Base-by-base conservation (phyloP, 345 rosid genomes). In the Turnera subulata region DNA sequence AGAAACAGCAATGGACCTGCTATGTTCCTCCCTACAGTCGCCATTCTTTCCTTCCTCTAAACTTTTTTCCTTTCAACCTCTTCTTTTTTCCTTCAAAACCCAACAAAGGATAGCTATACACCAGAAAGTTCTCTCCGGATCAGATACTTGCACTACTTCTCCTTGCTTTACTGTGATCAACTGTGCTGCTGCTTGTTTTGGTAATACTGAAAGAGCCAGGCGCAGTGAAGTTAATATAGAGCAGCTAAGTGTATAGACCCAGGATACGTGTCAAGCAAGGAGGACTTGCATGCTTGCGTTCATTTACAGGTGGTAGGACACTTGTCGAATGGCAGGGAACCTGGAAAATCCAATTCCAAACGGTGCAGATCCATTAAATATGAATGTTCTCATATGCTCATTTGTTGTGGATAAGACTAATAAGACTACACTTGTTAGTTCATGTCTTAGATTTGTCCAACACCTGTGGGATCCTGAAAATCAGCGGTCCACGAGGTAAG, bases 1-100 rank as follows among this genome's bases (percentile, higher is more conserved):
- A 93, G 80, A 52, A 93, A 93, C 91, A 89, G 71, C 77, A 89
- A 60, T 35, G 97, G 96, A 43, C 88, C 96, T 58, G 92, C 99
- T 44, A 85, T 16, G 84, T 77, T 87, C 53, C 99, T 87, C 46
- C 93, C 96, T 6, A 79, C 85, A 1, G 89, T 84, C n/a, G 83
- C 89, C 91, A 79, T 84, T 3, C 11, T 26, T 9, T 37, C 20
- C 29, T 12, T 24, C 17, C 44, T 53, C 15, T 6, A n/a, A n/a
- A n/a, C 26, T 15, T 19, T 46, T 2, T 9, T 44, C 24, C 24
- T 11, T n/a, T n/a, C 14, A 0, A 22, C 21, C 37, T 20, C 24
- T 5, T 15, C 9, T 24, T n/a, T 47, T 42, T 40, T 19, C 47
- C 14, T 46, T 22, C 1, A 16, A 32, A 46, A 14, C 19, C n/a